phyloP scores from a whole-genome alignment of 257 asterid genomes.

The Penstemon davidsonii region DNA sequence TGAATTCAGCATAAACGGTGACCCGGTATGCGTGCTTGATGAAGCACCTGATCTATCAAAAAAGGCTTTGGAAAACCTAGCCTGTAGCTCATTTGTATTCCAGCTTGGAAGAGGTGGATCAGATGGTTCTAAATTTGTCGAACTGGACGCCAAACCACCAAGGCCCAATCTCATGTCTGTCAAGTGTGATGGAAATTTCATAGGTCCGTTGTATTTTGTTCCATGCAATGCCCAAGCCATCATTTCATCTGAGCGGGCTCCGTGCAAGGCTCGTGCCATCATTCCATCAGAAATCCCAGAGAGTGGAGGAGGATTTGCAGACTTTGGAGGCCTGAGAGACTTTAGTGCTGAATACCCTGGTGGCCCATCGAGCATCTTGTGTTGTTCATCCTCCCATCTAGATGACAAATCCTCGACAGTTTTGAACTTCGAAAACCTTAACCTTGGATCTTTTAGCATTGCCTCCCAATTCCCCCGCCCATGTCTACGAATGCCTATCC shows the following conservation, averaged over 20 bases:
- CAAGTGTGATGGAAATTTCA: conserved; percentile 58
- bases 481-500: conserved; percentile 96
- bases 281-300: conserved; percentile 78
- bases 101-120: conserved; percentile 51
- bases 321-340: conserved; percentile 47
- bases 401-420: conserved; percentile 67
- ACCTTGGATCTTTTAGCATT: conserved; percentile 78
- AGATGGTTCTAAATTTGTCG: conserved; percentile 43
- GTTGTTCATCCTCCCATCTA: conserved; percentile 94
- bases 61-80: conserved; percentile 52
- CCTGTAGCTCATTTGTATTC: conserved; percentile 44
- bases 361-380: conserved; percentile 69
- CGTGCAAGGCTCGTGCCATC: conserved; percentile 57
- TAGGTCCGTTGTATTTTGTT: conserved; percentile 48
- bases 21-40: conserved; percentile 35
- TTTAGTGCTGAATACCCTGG: conserved; percentile 43
- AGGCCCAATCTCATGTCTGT: conserved; percentile 91
- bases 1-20: conserved; percentile 37
- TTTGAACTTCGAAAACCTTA: conserved; percentile 75
- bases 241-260: conserved; percentile 41
- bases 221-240: conserved; percentile 69
- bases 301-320: conserved; percentile 43
- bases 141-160: conserved; percentile 51
- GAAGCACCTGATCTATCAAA: conserved; percentile 44
- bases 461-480: conserved; percentile 93